Percentiles rank a stretch among this genome's conserved stretches.
These are phyloP conservation scores for Lentinula guzmanii DNA, from an alignment of 768 basidiomycete species.

Conservation along the genomic window DNA sequence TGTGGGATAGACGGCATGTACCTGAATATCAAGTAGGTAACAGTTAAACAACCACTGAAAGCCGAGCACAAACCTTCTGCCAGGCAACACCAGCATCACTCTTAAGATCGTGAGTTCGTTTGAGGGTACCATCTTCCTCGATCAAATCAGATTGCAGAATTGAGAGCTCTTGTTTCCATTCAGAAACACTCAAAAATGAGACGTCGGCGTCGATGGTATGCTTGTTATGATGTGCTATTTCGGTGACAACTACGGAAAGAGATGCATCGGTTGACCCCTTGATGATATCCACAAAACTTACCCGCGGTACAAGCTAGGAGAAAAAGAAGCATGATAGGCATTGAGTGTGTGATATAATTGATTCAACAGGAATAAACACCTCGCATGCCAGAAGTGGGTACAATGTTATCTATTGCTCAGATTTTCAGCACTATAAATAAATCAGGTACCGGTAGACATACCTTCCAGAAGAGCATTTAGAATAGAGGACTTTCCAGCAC, in stretches of 20 bases:
- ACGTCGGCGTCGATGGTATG: slow-evolving; percentile 53
- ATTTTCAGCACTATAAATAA: background rate
- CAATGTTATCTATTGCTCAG: slow-evolving; percentile 41
- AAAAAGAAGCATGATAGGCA: background rate
- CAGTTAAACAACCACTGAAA: background rate
- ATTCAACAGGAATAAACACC: slow-evolving; percentile 24
- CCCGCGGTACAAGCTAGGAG: slow-evolving; percentile 50
- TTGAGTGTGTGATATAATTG: background rate
- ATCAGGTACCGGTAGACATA: slow-evolving; percentile 13
- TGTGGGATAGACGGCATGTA: slow-evolving; percentile 56
- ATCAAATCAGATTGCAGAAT: slow-evolving; percentile 53
- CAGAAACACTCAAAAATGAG: slow-evolving; percentile 46
- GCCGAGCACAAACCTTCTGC: slow-evolving; percentile 36
- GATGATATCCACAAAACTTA: background rate
- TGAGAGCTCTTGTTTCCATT: slow-evolving; percentile 53
- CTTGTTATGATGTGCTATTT: slow-evolving; percentile 51
- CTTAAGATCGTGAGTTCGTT: slow-evolving; percentile 46
- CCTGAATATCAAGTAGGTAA: slow-evolving; percentile 22
- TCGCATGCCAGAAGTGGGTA: slow-evolving; percentile 63
- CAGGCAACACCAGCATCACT: slow-evolving; percentile 59
- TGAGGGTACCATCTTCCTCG: slow-evolving; percentile 52
- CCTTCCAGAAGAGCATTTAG: slow-evolving; percentile 59
- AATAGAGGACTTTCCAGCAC: slow-evolving; percentile 57
- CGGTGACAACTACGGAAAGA: slow-evolving; percentile 40
- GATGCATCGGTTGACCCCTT: background rate